phyloP scores from a whole-genome alignment of 23 red algal genomes.

The Agarophyton chilense region DNA sequence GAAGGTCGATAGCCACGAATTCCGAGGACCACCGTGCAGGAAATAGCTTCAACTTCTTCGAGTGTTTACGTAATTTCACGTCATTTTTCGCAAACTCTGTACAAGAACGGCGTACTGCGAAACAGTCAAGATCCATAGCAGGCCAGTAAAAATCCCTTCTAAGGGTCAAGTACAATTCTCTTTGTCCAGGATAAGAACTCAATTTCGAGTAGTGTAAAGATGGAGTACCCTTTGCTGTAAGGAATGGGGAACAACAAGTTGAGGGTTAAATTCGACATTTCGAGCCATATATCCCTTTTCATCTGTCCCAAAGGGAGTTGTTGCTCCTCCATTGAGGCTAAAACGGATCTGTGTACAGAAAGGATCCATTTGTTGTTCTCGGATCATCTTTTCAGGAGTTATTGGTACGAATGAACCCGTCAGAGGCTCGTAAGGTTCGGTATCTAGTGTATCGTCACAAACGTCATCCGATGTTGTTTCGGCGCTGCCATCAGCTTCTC shows the following conservation, averaged over 20 bases:
- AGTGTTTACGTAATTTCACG: background rate
- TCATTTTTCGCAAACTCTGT: slow-evolving; percentile 18
- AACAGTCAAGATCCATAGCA: slow-evolving; percentile 13
- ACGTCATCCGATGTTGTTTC: background rate
- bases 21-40: background rate
- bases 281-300: background rate
- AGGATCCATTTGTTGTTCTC: background rate
- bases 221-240: slow-evolving; percentile 1
- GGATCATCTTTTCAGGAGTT: background rate
- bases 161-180: background rate
- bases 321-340: background rate
- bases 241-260: slow-evolving; percentile 26
- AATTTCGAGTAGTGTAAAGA: slow-evolving; percentile 18
- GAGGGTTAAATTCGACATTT: background rate
- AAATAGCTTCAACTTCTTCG: background rate
- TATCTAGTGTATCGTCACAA: background rate
- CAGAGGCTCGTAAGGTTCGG: background rate
- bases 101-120: slow-evolving; percentile 16
- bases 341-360: background rate
- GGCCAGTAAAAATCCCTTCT: slow-evolving; percentile 15
- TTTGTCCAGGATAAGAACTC: background rate
- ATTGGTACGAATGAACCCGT: background rate
- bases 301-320: background rate
- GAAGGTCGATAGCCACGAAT: slow-evolving; percentile 17
- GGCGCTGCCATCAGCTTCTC: background rate